Conservation (phyloP, 208 protist species). For the Angomonas deanei region DNA sequence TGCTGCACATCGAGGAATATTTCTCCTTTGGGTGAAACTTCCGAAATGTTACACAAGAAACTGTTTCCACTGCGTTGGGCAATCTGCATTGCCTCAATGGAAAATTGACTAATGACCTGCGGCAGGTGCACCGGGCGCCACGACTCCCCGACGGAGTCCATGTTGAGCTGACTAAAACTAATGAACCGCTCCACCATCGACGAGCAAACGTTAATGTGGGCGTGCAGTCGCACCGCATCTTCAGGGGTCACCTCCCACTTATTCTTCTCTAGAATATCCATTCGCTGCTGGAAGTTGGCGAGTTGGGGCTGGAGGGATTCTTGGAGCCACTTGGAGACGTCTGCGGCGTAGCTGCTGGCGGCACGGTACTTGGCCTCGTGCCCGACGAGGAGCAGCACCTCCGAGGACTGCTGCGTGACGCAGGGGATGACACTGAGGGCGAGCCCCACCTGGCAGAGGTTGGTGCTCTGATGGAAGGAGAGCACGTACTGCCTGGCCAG, state of each 20-base stretch:
- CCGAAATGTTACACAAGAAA: constrained; percentile 54
- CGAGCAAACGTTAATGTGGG: constrained; percentile 66
- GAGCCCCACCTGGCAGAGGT: constrained; percentile 53
- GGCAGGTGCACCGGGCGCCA: constrained; percentile 68
- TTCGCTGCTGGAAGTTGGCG: constrained; percentile 43
- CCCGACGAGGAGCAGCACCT: constrained; percentile 80
- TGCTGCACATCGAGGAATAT: constrained; percentile 74
- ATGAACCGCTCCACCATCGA: constrained; percentile 64
- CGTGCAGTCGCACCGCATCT: constrained; percentile 49
- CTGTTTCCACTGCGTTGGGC: constrained; percentile 19
- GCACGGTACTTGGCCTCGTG: constrained; percentile 61
- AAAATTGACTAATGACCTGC: constrained; percentile 46
- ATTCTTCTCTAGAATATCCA: constrained; percentile 49
- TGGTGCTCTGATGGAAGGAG: constrained; percentile 61
- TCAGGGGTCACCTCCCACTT: constrained; percentile 49
- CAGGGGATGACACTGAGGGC: constrained; percentile 73
- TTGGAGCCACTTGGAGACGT: constrained; percentile 68
- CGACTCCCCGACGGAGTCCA: constrained; percentile 64
- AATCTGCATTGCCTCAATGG: constrained; percentile 25
- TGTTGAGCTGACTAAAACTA: constrained; percentile 65
- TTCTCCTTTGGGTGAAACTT: constrained; percentile 41
- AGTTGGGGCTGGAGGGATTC: constrained; percentile 72
- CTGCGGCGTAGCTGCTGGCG: constrained; percentile 61
- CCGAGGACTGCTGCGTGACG: constrained; percentile 23
- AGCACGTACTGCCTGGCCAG: constrained; percentile 47